phyloP scores from a whole-genome alignment of 129 eudicot genomes.

The Flaveria linearis region DNA sequence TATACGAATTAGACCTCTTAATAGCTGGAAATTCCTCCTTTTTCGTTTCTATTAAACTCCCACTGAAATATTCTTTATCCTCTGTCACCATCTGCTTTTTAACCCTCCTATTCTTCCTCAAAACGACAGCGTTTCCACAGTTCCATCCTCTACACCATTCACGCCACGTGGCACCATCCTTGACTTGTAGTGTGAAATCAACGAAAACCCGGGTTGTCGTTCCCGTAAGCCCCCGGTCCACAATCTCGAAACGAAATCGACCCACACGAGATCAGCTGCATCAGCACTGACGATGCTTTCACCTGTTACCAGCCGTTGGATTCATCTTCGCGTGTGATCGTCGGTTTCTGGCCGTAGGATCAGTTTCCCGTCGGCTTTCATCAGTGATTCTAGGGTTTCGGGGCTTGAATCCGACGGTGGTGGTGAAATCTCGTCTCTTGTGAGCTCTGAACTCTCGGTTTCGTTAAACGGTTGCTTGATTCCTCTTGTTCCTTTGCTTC shows the following conservation, averaged over 20 bases:
- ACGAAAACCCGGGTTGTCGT: slow-evolving; percentile 59
- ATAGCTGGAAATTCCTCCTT: slow-evolving; percentile 56
- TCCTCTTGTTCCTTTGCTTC: slow-evolving; percentile 41
- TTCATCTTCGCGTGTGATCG: slow-evolving; percentile 9
- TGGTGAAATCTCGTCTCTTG: slow-evolving; percentile 71
- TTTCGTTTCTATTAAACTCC: slow-evolving; percentile 89
- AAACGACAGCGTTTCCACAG: slow-evolving; percentile 37
- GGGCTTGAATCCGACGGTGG: slow-evolving; percentile 99
- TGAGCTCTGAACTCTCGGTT: slow-evolving; percentile 47
- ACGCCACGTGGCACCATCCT: slow-evolving; percentile 80
- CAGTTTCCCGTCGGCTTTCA: slow-evolving; percentile 73
- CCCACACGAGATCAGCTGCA: slow-evolving; percentile 87
- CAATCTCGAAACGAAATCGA: slow-evolving; percentile 79
- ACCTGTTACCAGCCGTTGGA: slow-evolving; percentile 31
- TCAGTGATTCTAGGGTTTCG: slow-evolving; percentile 73
- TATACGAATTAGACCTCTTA: slow-evolving; percentile 81
- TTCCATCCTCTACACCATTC: slow-evolving; percentile 38
- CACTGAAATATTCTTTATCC: slow-evolving; percentile 93
- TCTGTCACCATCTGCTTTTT: slow-evolving; percentile 49
- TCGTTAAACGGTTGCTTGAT: slow-evolving; percentile 15
- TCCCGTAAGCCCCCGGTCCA: slow-evolving; percentile 61
- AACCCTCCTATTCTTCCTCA: slow-evolving; percentile 36
- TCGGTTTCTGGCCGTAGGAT: slow-evolving; percentile 36
- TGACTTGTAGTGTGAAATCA: slow-evolving; percentile 68
- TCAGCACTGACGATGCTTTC: slow-evolving; percentile 73